Conservation (phyloP, 306 rosid genomes). For the Medicago ruthenica region DNA sequence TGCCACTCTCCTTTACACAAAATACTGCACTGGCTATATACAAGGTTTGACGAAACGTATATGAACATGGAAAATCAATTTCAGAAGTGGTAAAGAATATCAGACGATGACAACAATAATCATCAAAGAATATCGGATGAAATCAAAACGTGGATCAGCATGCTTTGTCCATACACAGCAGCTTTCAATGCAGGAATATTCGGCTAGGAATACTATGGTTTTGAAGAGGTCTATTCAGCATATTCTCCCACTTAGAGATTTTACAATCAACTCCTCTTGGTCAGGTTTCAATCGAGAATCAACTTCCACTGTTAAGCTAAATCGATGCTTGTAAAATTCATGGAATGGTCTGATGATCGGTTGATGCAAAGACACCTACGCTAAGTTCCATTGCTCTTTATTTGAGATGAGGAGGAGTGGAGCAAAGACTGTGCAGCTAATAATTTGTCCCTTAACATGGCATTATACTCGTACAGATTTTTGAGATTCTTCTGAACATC, state of each 20-base stretch:
- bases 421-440: slow-evolving; percentile 64
- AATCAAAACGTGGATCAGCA: slow-evolving; percentile 38
- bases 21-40: slow-evolving; percentile 22
- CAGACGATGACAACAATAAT: background rate
- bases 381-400: slow-evolving; percentile 39
- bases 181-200: slow-evolving; percentile 34
- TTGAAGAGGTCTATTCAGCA: slow-evolving; percentile 34
- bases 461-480: slow-evolving; percentile 78
- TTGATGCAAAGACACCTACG: background rate
- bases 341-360: slow-evolving; percentile 30
- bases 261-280: slow-evolving; percentile 22
- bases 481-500: slow-evolving; percentile 74
- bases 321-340: slow-evolving; percentile 36
- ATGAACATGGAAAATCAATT: slow-evolving; percentile 37
- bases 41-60: slow-evolving; percentile 35
- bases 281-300: slow-evolving; percentile 31
- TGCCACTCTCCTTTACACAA: slow-evolving; percentile 34
- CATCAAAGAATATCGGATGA: slow-evolving; percentile 36
- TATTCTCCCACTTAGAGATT: slow-evolving; percentile 19
- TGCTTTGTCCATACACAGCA: slow-evolving; percentile 11
- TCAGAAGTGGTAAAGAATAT: slow-evolving; percentile 38
- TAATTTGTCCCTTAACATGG: slow-evolving; percentile 78
- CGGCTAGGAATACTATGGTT: slow-evolving; percentile 5
- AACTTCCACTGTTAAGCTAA: slow-evolving; percentile 29
- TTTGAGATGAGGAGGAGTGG: slow-evolving; percentile 55